Percentiles rank a stretch among this genome's conserved stretches.
Conservation (phyloP, 2,329 filamentous ascomycete species). For the Ustulina deusta region DNA sequence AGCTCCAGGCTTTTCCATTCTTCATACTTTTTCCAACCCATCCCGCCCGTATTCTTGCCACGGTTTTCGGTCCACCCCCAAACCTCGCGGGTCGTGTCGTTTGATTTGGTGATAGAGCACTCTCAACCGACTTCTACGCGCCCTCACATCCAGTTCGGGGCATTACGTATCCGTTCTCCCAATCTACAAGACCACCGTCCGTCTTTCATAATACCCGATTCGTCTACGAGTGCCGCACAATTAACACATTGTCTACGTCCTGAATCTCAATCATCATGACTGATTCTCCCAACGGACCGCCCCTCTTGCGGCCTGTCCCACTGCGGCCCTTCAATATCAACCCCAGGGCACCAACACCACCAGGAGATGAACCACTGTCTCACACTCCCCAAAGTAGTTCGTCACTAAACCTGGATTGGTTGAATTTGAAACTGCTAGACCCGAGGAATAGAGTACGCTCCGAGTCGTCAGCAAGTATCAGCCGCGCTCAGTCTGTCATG, state of each 20-base stretch:
- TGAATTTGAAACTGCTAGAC: slow-evolving; percentile 52
- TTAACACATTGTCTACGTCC: not conserved
- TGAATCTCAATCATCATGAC: slow-evolving; percentile 40
- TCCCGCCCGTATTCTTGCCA: not conserved
- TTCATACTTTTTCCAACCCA: not conserved
- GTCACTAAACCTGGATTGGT: slow-evolving; percentile 52
- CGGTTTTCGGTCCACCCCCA: not conserved
- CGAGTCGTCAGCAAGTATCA: slow-evolving; percentile 60
- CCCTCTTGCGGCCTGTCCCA: slow-evolving; percentile 76
- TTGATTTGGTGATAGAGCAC: slow-evolving; percentile 2
- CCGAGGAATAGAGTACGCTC: slow-evolving; percentile 40
- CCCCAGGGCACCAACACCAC: slow-evolving; percentile 60
- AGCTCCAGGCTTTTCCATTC: not conserved
- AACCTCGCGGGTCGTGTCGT: not conserved
- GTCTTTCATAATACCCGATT: not conserved
- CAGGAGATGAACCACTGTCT: slow-evolving; percentile 53
- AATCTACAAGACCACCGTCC: not conserved
- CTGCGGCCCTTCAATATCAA: slow-evolving; percentile 76
- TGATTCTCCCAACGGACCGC: slow-evolving; percentile 57
- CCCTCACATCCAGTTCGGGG: no score
- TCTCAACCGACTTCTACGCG: not conserved
- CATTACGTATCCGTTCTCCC: not conserved
- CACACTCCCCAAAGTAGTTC: slow-evolving; percentile 62
- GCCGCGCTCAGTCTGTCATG: slow-evolving; percentile 80
- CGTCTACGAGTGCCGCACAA: not conserved